These are phyloP conservation scores for Heritiera fomes DNA, from an alignment of 345 rosid genomes.

Conservation along the genomic window DNA sequence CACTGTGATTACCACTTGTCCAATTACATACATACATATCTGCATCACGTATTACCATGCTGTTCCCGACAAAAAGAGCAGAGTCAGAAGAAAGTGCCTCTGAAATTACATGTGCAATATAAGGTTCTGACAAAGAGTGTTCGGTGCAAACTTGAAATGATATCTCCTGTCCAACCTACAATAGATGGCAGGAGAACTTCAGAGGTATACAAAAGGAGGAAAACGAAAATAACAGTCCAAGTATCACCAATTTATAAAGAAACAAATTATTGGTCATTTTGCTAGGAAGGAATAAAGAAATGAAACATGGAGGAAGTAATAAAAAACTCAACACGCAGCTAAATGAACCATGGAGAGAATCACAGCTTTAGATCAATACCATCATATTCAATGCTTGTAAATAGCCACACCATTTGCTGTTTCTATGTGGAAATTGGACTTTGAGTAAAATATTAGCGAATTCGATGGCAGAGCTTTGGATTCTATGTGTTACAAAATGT, in stretches of 20 bases:
- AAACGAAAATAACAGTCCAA: neutral
- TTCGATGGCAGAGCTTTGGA: conserved; percentile 64
- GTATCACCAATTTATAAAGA: neutral
- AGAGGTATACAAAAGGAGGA: conserved; percentile 1
- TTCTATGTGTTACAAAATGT: conserved; percentile 86
- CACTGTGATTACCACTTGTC: conserved; percentile 28
- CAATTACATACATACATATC: conserved; percentile 80
- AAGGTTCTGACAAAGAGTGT: conserved; percentile 72
- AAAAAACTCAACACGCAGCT: conserved; percentile 14
- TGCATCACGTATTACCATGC: conserved; percentile 94
- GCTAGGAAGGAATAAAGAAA: neutral
- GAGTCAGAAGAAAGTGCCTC: conserved; percentile 54
- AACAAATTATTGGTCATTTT: conserved; percentile 12
- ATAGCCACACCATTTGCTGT: conserved; percentile 45
- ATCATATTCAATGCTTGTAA: conserved; percentile 54
- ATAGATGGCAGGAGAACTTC: conserved; percentile 23
- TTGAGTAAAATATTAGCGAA: conserved; percentile 61
- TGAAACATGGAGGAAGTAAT: neutral
- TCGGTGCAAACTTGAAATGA: conserved; percentile 67
- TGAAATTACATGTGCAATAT: conserved; percentile 67
- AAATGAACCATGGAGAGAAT: conserved; percentile 19
- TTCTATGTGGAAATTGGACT: conserved; percentile 42
- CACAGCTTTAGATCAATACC: conserved; percentile 47
- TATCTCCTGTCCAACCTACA: conserved; percentile 72
- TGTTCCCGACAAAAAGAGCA: conserved; percentile 89